phyloP scores from a whole-genome alignment of 768 basidiomycete species.

The Mycena venus region DNA sequence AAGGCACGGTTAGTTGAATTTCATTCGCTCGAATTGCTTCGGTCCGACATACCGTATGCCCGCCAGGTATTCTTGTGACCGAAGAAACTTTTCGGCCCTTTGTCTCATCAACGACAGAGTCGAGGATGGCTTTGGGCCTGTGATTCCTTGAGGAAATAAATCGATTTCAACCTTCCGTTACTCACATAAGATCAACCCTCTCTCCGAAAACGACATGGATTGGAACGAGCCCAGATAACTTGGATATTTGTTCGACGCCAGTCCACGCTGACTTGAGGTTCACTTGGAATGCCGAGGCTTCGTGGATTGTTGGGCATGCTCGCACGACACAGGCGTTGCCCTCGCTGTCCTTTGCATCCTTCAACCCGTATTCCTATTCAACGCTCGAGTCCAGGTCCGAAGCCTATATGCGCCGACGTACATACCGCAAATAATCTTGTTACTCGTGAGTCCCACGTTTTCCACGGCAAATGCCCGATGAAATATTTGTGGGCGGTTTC shows the following conservation, averaged over 20 bases:
- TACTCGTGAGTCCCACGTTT: constrained; percentile 41
- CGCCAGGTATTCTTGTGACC: not conserved
- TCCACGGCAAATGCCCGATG: constrained; percentile 37
- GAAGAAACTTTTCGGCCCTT: not conserved
- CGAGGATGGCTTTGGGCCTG: constrained; percentile 4
- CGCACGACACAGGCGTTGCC: not conserved
- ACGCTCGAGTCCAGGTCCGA: not conserved
- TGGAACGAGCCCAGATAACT: not conserved
- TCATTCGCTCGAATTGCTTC: not conserved
- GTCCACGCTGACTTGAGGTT: not conserved
- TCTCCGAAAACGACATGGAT: constrained; percentile 16
- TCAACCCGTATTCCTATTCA: constrained; percentile 9
- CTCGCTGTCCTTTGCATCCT: not conserved
- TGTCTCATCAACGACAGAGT: not conserved
- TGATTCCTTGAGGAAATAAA: not conserved
- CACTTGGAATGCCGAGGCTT: constrained; percentile 4
- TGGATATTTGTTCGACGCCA: not conserved
- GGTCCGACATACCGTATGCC: not conserved
- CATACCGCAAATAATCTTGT: constrained; percentile 36
- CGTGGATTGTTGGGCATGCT: not conserved
- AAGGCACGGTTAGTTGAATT: too few relatives aligned
- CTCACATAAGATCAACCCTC: not conserved
- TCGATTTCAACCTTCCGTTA: not conserved
- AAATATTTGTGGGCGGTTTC: constrained; percentile 40
- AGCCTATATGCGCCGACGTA: not conserved